A percentile compares a stretch with the other conserved stretches of the same genome.
Conservation (phyloP, 148 eudicot species). For the Simmondsia chinensis region DNA sequence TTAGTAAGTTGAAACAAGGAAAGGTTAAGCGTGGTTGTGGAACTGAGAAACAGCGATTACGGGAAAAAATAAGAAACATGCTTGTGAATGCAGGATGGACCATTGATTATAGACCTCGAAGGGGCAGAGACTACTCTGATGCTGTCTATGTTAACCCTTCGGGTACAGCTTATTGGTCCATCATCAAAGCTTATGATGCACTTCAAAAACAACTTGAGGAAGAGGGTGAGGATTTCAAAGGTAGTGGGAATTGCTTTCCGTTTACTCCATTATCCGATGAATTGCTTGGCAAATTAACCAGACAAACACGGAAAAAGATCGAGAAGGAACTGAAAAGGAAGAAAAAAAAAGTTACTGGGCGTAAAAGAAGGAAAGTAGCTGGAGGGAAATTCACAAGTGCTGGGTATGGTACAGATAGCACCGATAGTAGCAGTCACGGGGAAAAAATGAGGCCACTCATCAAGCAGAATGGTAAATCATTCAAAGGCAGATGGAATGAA, state of each 20-base stretch:
- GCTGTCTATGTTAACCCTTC: slow-evolving; percentile 85
- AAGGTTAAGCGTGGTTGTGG: slow-evolving; percentile 75
- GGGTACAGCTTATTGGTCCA: slow-evolving; percentile 97
- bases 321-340: slow-evolving; percentile 76
- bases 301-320: slow-evolving; percentile 80
- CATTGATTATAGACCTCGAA: slow-evolving; percentile 97
- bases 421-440: slow-evolving; percentile 43
- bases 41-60: slow-evolving; percentile 85
- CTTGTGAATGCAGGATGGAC: slow-evolving; percentile 85
- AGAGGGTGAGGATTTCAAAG: slow-evolving; percentile 29
- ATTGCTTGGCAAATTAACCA: slow-evolving; percentile 59
- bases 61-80: slow-evolving; percentile 77
- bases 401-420: slow-evolving; percentile 32
- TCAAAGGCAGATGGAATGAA: slow-evolving; percentile 32
- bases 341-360: slow-evolving; percentile 35
- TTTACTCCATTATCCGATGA: slow-evolving; percentile 67
- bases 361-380: slow-evolving; percentile 26
- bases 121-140: slow-evolving; percentile 86
- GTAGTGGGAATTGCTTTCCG: slow-evolving; percentile 27
- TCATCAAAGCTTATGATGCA: slow-evolving; percentile 95
- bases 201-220: slow-evolving; percentile 74
- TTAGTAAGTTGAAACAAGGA: slow-evolving; percentile 38
- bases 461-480: slow-evolving; percentile 38
- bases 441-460: slow-evolving; percentile 31
- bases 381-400: slow-evolving; percentile 26